These are phyloP conservation scores for Ogataea paraovalis DNA, from an alignment of 805 yeast species.

Conservation along the genomic window DNA sequence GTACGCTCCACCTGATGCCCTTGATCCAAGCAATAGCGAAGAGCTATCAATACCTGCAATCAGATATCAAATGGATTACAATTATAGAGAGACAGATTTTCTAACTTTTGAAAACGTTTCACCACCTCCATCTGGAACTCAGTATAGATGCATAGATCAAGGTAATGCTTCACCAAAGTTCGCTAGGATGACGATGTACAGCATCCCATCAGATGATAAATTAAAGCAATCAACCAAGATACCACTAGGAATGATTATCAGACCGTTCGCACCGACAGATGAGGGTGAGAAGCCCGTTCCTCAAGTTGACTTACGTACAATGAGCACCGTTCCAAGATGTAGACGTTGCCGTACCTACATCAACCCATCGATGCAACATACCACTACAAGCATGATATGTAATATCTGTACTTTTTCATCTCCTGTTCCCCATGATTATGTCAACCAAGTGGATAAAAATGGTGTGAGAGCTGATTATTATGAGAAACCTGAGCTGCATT, in stretches of 20 bases:
- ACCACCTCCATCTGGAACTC: slow-evolving; percentile 81
- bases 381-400: slow-evolving; percentile 66
- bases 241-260: slow-evolving; percentile 76
- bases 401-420: slow-evolving; percentile 83
- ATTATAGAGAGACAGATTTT: slow-evolving; percentile 43
- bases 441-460: slow-evolving; percentile 54
- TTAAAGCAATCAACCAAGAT: slow-evolving; percentile 65
- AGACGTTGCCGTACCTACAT: slow-evolving; percentile 86
- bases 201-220: slow-evolving; percentile 71
- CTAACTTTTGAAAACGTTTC: slow-evolving; percentile 70
- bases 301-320: slow-evolving; percentile 52
- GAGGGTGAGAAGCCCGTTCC: slow-evolving; percentile 59
- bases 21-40: slow-evolving; percentile 12
- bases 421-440: slow-evolving; percentile 62
- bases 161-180: slow-evolving; percentile 81
- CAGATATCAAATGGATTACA: slow-evolving; percentile 31
- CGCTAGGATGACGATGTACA: slow-evolving; percentile 75
- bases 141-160: slow-evolving; percentile 69
- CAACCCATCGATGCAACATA: slow-evolving; percentile 75
- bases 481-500: slow-evolving; percentile 69
- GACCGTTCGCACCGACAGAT: slow-evolving; percentile 72
- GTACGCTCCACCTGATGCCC: slow-evolving; percentile 3
- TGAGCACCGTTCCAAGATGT: slow-evolving; percentile 81
- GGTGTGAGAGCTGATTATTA: slow-evolving; percentile 62
- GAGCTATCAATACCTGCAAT: slow-evolving; percentile 36